These are phyloP conservation scores for Microbotryum saponariae DNA, from an alignment of 1,284 basidiomycete genomes.

Conservation along the genomic window DNA sequence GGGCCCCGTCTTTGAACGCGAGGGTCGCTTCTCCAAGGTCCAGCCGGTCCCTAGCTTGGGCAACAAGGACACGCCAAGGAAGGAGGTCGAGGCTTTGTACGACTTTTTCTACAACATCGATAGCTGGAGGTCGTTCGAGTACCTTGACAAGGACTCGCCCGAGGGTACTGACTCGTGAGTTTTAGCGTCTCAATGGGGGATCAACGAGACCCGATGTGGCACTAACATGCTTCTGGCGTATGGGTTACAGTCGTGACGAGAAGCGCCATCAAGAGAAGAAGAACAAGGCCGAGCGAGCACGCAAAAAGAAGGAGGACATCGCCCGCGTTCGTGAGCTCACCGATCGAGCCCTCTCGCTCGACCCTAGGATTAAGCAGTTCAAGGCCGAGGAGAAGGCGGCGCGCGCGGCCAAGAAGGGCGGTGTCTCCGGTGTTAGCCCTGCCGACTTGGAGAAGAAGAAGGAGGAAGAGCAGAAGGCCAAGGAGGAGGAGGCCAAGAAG, in stretches of 20 bases:
- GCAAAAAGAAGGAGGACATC: constrained; percentile 96
- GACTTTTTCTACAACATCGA: constrained; percentile 99
- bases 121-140: constrained; percentile 96
- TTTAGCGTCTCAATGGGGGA: not conserved
- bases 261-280: constrained; percentile 99
- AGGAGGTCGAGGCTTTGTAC: constrained; percentile 86
- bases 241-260: constrained; percentile 70
- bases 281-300: constrained; percentile 93
- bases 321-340: constrained; percentile 80
- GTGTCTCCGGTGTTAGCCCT: constrained; percentile 39
- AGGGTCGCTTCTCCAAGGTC: constrained; percentile 80
- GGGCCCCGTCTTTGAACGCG: constrained; percentile 76
- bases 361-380: constrained; percentile 96
- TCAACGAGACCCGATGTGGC: constrained; percentile 7
- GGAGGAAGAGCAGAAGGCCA: constrained; percentile 47
- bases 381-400: constrained; percentile 95
- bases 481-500: constrained; percentile 67
- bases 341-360: constrained; percentile 73
- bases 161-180: constrained; percentile 87
- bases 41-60: constrained; percentile 84
- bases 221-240: constrained; percentile 15
- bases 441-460: constrained; percentile 46
- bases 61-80: constrained; percentile 61
- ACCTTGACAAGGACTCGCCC: constrained; percentile 96
- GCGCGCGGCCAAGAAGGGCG: constrained; percentile 76